Base-by-base conservation (phyloP, 305 asterid species). In the Fraxinus dipetala region DNA sequence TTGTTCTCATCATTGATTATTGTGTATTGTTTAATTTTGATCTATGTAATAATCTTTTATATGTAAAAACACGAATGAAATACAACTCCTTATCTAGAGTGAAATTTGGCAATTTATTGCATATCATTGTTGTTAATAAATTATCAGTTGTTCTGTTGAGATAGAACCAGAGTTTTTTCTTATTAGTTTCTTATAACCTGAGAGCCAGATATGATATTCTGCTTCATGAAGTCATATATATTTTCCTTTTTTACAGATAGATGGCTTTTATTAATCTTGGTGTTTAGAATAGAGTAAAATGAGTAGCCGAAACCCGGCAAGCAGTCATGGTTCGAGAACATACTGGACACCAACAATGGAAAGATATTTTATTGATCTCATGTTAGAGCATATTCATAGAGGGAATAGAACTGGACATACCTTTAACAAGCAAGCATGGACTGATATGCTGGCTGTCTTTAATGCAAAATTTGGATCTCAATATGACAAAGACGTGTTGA, bases 281-380 rank as follows among this genome's bases (percentile, higher is more conserved):
- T 78, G 28, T 75, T 86, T 70, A 79, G 83, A 78, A 72, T 72
- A 16, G 83, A 78, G 78, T 54, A 16, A 36, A 72, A 77, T 87
- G 90, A 82, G 86, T 82, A 74, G 72, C 78, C 87, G 78, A 85
- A 84, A 51, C 65, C 63, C 82, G 31, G 61, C 82, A 1, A 56
- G 84, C 80, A 83, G 28, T 70, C 86, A 82, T 78, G 75, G 85
- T 70, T 85, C 88, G 14, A 81, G 90, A 75, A 87, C 89, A 56
- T 87, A 85, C 82, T 87, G 88, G 88, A 87, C 89, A 1, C 90
- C 89, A 26, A 79, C 87, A 74, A 87, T 87, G 90, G 89, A 87
- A 56, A 87, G 89, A 22, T 85, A 85, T 84, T 87, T 87, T 80
- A 65, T 87, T 4, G 89, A 87, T 82, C 90, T 87, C 81, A 87